Evolutionary conservation across 306 rosid species (phyloP), one percentile per base, ranked within the genome.

Genomic region (Amphicarpaea edgeworthii): DNA sequence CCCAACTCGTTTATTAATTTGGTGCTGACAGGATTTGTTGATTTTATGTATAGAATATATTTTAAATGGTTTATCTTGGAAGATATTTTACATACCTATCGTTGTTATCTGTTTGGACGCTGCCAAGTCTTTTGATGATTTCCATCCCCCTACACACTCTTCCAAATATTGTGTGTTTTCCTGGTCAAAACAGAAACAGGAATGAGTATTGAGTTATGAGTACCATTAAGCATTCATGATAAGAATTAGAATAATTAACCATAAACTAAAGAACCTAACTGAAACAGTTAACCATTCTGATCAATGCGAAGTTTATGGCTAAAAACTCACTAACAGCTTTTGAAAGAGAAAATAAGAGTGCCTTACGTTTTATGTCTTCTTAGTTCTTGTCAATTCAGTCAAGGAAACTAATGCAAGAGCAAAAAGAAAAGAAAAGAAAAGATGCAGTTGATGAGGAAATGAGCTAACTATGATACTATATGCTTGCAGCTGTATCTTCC

Each of bases 131-230:
- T 85, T 92, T 95, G 87, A 95, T 88, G 58, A 92, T 88, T 83
- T 95, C 98, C 99, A 95, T 95, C 71, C 99, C 99, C 57, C 21
- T 63, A 66, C 93, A 84, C 20, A 92, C 91, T 84, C 99, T 87
- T 80, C 98, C 99, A 72, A 95, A 95, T 80, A 95, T 90, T 72
- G 99, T 89, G 85, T 95, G 99, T 32, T 95, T 95, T 76, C 99
- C 97, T 95, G 91, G 65, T 81, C 6, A 37, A 72, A 49, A 68
- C 67, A 87, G 83, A 84, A 50, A 50, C 46, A 70, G 34, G 41
- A 40, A 51, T 59, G n/a, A n/a, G n/a, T n/a, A n/a, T n/a, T n/a
- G n/a, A n/a, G n/a, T n/a, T n/a, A n/a, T 21, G 20, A 73, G 63
- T 67, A 66, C 41, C 38, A 65, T 59, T 55, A 73, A 83, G 16